phyloP scores from a whole-genome alignment of 2,329 filamentous ascomycete species.

The Byssoonygena ceratinophila region DNA sequence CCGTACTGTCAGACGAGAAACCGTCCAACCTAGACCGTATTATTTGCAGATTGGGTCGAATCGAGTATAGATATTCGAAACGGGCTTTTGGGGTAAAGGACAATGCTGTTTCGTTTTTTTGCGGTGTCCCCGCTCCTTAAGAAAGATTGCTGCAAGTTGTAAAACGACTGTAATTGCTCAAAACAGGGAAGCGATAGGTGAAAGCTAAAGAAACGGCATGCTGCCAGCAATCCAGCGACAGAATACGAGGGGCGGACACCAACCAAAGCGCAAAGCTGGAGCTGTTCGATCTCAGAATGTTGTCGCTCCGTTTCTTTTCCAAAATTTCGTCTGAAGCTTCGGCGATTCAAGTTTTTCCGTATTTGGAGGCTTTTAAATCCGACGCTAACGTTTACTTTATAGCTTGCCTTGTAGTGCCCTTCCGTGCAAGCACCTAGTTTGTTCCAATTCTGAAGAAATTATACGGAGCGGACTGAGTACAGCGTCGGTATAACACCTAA shows the following conservation, averaged over 20 bases:
- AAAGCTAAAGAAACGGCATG: not conserved
- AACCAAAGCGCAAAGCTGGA: not conserved
- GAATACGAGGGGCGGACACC: constrained; percentile 2
- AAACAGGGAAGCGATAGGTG: not conserved
- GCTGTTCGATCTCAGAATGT: not conserved
- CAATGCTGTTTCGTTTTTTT: not conserved
- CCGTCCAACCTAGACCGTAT: not conserved
- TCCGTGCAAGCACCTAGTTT: too few species aligned
- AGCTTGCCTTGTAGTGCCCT: not conserved
- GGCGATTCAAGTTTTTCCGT: constrained; percentile 8
- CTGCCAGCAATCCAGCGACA: not conserved
- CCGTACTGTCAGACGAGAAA: constrained; percentile 2
- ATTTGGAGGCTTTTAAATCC: not conserved
- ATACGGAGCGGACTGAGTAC: too few species aligned
- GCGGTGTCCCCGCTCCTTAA: not conserved
- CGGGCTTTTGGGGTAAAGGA: too few species aligned
- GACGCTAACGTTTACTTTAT: not conserved
- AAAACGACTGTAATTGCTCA: constrained; percentile 5
- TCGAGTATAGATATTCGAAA: too few species aligned
- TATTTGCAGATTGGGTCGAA: not conserved
- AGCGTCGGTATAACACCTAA: too few species aligned
- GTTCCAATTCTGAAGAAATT: too few species aligned
- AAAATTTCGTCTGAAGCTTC: constrained; percentile 7
- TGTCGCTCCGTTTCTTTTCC: not conserved
- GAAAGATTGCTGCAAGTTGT: not conserved